A percentile compares a stretch with the other conserved stretches of the same genome.
phyloP scores from a whole-genome alignment of 116 monocot species.

The Iris pallida region DNA sequence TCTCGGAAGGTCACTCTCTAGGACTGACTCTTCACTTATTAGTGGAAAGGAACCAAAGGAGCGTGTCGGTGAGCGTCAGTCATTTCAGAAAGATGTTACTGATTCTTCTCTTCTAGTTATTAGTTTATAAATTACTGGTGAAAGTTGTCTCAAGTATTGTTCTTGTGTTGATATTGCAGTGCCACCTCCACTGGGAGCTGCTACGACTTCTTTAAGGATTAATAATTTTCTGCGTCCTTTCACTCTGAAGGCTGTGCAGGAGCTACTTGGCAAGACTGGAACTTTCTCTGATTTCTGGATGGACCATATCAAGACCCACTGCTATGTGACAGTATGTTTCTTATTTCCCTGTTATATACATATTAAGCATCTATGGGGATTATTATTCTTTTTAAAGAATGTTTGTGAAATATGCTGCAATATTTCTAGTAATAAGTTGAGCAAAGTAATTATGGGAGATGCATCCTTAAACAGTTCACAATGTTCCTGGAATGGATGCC shows the following conservation, averaged over 20 bases:
- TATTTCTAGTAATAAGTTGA: background rate
- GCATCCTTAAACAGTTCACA: too few species aligned
- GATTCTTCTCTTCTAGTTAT: background rate
- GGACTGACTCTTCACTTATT: slow-evolving; percentile 36
- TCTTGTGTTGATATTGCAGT: slow-evolving; percentile 37
- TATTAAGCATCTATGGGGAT: too few species aligned
- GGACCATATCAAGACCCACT: slow-evolving; percentile 94
- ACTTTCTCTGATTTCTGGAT: slow-evolving; percentile 76
- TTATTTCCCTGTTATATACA: background rate
- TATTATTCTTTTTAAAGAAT: too few species aligned
- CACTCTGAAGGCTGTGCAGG: slow-evolving; percentile 80
- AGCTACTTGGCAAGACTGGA: slow-evolving; percentile 70
- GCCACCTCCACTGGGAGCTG: slow-evolving; percentile 56
- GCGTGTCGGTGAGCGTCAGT: slow-evolving; percentile 48
- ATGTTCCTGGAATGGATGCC: too few species aligned
- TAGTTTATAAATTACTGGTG: background rate
- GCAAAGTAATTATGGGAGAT: too few species aligned
- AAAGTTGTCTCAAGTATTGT: background rate
- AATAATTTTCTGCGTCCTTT: slow-evolving; percentile 82
- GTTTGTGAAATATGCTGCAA: too few species aligned
- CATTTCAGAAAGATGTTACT: background rate
- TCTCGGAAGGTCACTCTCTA: slow-evolving; percentile 24
- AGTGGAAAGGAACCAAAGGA: slow-evolving; percentile 57
- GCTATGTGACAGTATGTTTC: slow-evolving; percentile 79
- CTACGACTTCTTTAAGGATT: slow-evolving; percentile 68